Conservation (phyloP, 345 rosid genomes). For the Camelina laxa region DNA sequence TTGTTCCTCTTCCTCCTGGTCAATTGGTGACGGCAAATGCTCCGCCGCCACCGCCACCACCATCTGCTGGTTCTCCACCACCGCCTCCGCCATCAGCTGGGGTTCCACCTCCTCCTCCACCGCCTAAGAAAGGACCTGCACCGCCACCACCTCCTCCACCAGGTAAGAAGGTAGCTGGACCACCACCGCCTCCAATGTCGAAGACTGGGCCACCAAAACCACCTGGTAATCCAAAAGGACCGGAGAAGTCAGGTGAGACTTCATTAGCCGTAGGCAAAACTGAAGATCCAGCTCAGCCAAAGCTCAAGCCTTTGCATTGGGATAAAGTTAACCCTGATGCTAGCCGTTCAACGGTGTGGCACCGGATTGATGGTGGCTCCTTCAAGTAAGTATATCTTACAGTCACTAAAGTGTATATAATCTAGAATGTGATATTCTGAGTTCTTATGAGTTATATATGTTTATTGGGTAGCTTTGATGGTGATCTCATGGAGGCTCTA, state of each 20-base stretch:
- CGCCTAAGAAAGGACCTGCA: conserved; percentile 48
- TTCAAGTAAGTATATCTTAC: conserved; percentile 58
- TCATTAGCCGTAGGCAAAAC: conserved; percentile 39
- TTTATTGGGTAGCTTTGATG: conserved; percentile 65
- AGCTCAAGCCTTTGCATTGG: conserved; percentile 91
- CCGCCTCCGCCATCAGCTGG: conserved; percentile 38
- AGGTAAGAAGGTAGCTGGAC: conserved; percentile 44
- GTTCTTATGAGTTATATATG: background rate
- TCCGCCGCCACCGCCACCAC: conserved; percentile 6
- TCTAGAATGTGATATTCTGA: conserved; percentile 6
- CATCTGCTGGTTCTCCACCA: background rate
- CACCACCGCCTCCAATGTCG: conserved; percentile 44
- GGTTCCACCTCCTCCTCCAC: conserved; percentile 44
- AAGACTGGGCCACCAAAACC: conserved; percentile 47
- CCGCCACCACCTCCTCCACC: conserved; percentile 52
- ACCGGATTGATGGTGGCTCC: conserved; percentile 72
- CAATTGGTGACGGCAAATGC: conserved; percentile 20
- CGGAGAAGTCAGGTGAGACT: conserved; percentile 32
- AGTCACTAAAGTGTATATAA: conserved; percentile 10
- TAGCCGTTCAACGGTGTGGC: conserved; percentile 89
- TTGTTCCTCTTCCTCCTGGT: conserved; percentile 43
- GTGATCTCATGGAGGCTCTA: conserved; percentile 88
- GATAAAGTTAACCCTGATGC: conserved; percentile 68
- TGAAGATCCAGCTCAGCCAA: conserved; percentile 48
- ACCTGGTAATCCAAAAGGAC: conserved; percentile 51